Evolutionary conservation across 495 filamentous ascomycete species (phyloP).

Genomic region (Trichocladium uniseriatum): DNA sequence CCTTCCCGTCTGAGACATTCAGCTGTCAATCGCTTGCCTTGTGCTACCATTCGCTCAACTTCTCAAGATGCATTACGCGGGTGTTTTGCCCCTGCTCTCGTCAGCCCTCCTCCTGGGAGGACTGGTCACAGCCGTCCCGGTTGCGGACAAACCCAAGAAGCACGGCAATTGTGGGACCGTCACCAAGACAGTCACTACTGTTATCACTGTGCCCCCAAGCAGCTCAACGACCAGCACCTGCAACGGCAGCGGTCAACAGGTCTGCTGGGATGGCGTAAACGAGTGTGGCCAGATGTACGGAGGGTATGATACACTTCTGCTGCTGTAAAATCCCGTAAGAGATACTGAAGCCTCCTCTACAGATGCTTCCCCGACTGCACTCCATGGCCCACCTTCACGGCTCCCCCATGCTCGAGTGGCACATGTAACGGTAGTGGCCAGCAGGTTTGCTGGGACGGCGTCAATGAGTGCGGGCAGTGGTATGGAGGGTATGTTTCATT

Average conservation of each 20-base stretch:
- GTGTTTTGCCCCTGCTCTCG: slow-evolving; percentile 3
- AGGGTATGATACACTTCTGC: slow-evolving; percentile 4
- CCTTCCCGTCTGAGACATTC: slow-evolving; percentile 3
- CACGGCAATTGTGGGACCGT: background rate
- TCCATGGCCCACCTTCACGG: slow-evolving; percentile 16
- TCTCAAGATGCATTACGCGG: slow-evolving; percentile 3
- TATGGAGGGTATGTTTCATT: slow-evolving; percentile 16
- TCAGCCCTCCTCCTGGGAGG: slow-evolving; percentile 7
- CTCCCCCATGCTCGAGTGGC: background rate
- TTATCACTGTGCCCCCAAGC: background rate
- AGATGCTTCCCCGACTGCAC: slow-evolving; percentile 22
- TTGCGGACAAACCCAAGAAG: background rate
- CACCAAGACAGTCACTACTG: background rate
- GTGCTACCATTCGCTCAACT: background rate
- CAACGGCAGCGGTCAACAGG: background rate
- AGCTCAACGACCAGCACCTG: background rate
- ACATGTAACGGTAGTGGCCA: background rate
- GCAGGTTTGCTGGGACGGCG: slow-evolving; percentile 13
- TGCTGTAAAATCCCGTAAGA: background rate
- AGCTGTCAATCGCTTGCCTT: background rate
- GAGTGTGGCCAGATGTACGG: background rate
- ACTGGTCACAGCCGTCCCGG: slow-evolving; percentile 8
- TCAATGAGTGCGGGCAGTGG: slow-evolving; percentile 18
- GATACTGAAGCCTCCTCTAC: background rate
- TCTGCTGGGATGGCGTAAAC: slow-evolving; percentile 8